Conservation (phyloP, 78 protist species). For the Polysphondylium violaceum region DNA sequence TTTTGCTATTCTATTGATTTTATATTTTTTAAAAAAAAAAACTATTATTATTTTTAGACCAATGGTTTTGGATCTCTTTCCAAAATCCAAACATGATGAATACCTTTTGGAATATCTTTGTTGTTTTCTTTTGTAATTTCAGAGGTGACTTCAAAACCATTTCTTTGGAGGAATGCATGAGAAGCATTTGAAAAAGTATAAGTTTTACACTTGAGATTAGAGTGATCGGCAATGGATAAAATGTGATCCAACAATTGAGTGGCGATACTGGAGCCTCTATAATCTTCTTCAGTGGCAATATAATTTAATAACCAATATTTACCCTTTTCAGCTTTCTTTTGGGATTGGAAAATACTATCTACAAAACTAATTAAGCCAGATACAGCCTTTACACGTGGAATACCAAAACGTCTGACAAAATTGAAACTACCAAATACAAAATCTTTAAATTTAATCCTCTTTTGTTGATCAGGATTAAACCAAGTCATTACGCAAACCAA, state of each 20-base stretch:
- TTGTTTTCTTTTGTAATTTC: no score
- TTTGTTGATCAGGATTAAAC: constrained; percentile 44
- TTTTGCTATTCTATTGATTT: no score
- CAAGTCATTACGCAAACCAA: constrained; percentile 6
- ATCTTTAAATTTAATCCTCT: constrained; percentile 28
- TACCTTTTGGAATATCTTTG: constrained; percentile 29
- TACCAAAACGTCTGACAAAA: constrained; percentile 24
- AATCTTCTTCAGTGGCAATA: constrained; percentile 8
- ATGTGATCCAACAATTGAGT: constrained; percentile 4
- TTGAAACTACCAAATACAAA: constrained; percentile 16
- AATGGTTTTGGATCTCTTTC: constrained; percentile 11
- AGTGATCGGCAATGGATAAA: constrained; percentile 37
- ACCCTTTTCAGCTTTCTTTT: background rate
- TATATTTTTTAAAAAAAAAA: no score
- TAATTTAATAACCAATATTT: constrained; percentile 48
- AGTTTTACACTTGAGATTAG: background rate
- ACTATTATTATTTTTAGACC: no score
- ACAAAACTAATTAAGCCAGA: background rate
- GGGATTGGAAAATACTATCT: background rate
- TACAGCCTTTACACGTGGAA: background rate
- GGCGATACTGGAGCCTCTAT: constrained; percentile 32
- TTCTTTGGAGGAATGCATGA: constrained; percentile 41
- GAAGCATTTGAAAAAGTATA: background rate
- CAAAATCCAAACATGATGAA: constrained; percentile 24
- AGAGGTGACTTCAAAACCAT: constrained; percentile 19